A percentile compares a stretch with the other conserved stretches of the same genome.
Conservation (phyloP, 495 filamentous ascomycete genomes). For the Penicillium turbatum region DNA sequence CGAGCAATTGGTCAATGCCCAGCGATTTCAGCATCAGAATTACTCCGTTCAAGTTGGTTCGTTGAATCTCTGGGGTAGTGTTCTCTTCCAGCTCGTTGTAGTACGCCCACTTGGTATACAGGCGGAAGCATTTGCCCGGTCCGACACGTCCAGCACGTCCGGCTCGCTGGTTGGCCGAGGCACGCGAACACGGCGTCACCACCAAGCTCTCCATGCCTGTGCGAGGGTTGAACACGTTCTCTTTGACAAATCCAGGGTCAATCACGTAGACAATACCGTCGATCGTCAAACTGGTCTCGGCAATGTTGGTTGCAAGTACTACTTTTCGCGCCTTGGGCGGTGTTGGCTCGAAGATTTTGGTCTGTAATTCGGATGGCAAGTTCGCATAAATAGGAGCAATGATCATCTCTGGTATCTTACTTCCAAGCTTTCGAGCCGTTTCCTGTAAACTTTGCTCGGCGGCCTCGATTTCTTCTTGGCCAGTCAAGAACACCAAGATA, state of each 20-base stretch:
- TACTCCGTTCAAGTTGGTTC: constrained; percentile 79
- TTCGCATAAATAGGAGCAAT: constrained; percentile 89
- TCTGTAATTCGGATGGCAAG: constrained; percentile 77
- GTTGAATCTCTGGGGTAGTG: constrained; percentile 91
- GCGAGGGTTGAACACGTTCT: constrained; percentile 88
- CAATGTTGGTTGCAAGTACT: constrained; percentile 86
- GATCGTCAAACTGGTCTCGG: constrained; percentile 84
- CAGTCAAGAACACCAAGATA: constrained; percentile 86
- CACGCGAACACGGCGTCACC: constrained; percentile 89
- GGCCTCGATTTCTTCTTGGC: constrained; percentile 86
- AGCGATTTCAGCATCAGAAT: constrained; percentile 85
- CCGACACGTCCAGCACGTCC: constrained; percentile 90
- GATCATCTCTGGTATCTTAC: constrained; percentile 78
- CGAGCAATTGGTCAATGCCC: constrained; percentile 88
- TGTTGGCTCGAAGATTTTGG: constrained; percentile 87
- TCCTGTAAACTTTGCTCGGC: constrained; percentile 77
- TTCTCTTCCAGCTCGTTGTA: constrained; percentile 92
- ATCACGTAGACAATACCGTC: constrained; percentile 91
- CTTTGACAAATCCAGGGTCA: constrained; percentile 89
- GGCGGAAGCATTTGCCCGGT: constrained; percentile 89
- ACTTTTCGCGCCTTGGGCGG: constrained; percentile 78
- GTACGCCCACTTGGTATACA: constrained; percentile 94
- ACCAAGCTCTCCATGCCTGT: constrained; percentile 91
- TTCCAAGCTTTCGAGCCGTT: constrained; percentile 74
- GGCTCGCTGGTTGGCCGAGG: constrained; percentile 87